Conservation (phyloP, 768 basidiomycete species). For the Hirschioporus abietinus region DNA sequence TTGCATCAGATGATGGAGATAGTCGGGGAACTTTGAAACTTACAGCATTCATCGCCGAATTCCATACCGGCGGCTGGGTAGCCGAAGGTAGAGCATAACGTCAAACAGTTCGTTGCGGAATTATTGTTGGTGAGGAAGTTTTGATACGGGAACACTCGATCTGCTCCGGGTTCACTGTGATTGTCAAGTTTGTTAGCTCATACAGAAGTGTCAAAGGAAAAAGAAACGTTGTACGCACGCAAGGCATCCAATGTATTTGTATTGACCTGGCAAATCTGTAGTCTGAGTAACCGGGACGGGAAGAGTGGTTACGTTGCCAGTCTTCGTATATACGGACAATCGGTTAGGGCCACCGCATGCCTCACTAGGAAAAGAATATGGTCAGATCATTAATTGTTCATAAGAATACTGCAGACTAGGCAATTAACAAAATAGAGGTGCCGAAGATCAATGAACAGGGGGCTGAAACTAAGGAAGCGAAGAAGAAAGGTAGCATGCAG, state of each 20-base stretch:
- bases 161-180: slow-evolving; percentile 41
- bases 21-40: slow-evolving; percentile 22
- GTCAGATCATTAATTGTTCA: background rate
- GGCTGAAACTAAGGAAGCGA: background rate
- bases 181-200: background rate
- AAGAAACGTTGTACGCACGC: slow-evolving; percentile 33
- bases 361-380: slow-evolving; percentile 32
- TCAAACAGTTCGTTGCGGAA: slow-evolving; percentile 58
- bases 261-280: slow-evolving; percentile 56
- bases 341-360: slow-evolving; percentile 71
- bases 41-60: slow-evolving; percentile 71
- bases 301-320: slow-evolving; percentile 42
- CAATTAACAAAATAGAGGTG: background rate
- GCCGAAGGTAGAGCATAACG: slow-evolving; percentile 65
- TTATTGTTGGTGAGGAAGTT: slow-evolving; percentile 56
- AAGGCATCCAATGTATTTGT: slow-evolving; percentile 63
- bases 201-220: background rate
- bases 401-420: background rate
- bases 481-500: background rate
- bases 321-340: slow-evolving; percentile 63
- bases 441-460: background rate
- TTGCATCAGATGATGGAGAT: background rate
- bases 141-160: slow-evolving; percentile 56
- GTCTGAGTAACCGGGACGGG: slow-evolving; percentile 56
- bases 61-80: slow-evolving; percentile 68